These are phyloP conservation scores for Panicum hallii DNA, from an alignment of 202 grass and related monocot species.

Conservation along the genomic window DNA sequence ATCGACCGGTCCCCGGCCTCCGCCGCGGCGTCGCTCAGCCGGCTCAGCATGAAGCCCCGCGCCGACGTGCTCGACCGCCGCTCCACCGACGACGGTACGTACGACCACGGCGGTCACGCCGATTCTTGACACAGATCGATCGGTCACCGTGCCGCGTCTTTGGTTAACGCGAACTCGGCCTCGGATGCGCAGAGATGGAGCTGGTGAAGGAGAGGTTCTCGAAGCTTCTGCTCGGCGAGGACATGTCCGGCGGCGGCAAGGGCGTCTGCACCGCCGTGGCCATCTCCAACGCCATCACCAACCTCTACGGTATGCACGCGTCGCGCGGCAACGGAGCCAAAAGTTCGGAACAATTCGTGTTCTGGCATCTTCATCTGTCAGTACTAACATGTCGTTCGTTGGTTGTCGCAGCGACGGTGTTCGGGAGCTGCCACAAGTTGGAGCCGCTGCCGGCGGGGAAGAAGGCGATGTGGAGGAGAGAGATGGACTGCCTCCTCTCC, in stretches of 20 bases:
- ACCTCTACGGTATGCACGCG: conserved; percentile 76
- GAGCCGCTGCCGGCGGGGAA: conserved; percentile 76
- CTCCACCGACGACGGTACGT: conserved; percentile 68
- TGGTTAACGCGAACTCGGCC: neutral
- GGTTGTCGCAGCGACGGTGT: conserved; percentile 69
- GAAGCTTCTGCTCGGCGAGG: conserved; percentile 95
- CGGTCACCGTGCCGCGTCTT: neutral
- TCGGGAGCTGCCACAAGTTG: conserved; percentile 80
- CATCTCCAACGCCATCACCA: conserved; percentile 96
- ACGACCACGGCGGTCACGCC: neutral
- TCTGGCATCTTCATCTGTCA: neutral
- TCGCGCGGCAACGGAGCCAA: neutral
- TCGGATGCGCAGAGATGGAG: conserved; percentile 65
- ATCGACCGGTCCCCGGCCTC: conserved; percentile 34
- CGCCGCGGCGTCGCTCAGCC: conserved; percentile 48
- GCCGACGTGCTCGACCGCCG: conserved; percentile 63
- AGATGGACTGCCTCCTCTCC: conserved; percentile 97
- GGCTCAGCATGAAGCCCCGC: conserved; percentile 71
- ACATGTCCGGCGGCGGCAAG: conserved; percentile 88
- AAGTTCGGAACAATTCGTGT: neutral
- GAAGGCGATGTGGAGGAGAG: conserved; percentile 94
- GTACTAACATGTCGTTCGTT: neutral
- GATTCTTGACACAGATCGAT: neutral
- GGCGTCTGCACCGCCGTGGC: conserved; percentile 86
- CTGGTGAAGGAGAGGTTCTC: conserved; percentile 93